Base-by-base conservation (phyloP, 306 rosid genomes). In the Prunus campanulata region DNA sequence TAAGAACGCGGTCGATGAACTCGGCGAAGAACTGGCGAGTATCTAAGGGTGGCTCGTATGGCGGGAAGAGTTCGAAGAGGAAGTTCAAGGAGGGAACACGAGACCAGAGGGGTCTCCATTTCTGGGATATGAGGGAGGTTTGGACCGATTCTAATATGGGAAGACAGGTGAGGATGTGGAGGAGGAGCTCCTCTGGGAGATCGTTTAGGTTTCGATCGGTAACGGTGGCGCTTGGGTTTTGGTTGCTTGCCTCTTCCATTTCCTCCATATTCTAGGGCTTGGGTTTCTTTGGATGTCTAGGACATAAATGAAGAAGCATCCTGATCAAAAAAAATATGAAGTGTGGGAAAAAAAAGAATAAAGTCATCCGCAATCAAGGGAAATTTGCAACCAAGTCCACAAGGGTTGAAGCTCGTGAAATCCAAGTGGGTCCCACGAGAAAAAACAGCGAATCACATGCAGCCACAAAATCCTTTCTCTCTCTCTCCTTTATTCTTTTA, bases 1-100 rank as follows among this genome's bases (percentile, higher is more conserved):
- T 59, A 18, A 72, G 56, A 8, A 49, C 67, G 67, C 55, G 68
- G 44, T 72, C 56, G 44, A 72, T 42, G 68, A 72, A 56, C 42
- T 57, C 44, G 77, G 68, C 18, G 46, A 57, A 72, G 19, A 10
- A 27, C 42, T 44, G 56, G 68, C 55, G 35, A 2, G 42, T 72
- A 22, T 57, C 44, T 11, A 6, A 9, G 54, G 49, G 54, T 35
- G 39, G 22, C 9, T 57, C 67, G 56, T 46, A 46, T 10, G 11
- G 7, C 6, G 68, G 68, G 42, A 44, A 72, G 44, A 42, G 56
- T 25, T 72, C 56, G 77, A 56, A 72, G 25, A 24, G 18, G 77
- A 72, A 72, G 16, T 72, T 3, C 20, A 72, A 49, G 68, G 7
- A 8, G 44, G 56, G 67, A 15, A 57, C 16, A 3, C 39, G 68